Base-by-base conservation (phyloP, 805 yeast genomes). In the Ogataea pilisensis region DNA sequence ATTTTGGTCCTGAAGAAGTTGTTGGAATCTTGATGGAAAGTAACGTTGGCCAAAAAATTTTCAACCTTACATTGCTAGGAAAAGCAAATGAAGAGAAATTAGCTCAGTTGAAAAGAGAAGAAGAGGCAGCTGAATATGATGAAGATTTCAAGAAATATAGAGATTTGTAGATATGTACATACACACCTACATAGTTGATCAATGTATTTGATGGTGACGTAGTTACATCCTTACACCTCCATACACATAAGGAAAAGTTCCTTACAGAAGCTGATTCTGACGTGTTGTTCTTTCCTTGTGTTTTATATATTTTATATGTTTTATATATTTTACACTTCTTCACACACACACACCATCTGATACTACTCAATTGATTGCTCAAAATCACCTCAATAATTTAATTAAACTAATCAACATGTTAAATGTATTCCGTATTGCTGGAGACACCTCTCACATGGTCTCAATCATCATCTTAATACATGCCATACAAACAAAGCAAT, bases 371-470 rank as follows among this genome's bases (percentile, higher is more conserved):
- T 28, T 28, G 31, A 28, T 14, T 28, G 16, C 11, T 22, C 26
- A 22, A 22, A 22, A 22, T 22, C 11, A 22, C 7, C 26, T 25
- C 35, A 13, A 31, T 33, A 17, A 20, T n/a, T n/a, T n/a, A n/a
- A n/a, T n/a, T n/a, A n/a, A 37, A 19, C 19, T 30, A 11, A 30
- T 14, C 36, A 32, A 31, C n/a, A 65, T 50, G 58, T 53, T 66
- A 55, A 75, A 73, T 49, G 48, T 72, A 29, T 72, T 72, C 50
- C 61, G 77, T 54, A 54, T 69, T 11, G 52, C 52, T 1, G 65
- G 91, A 22, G 99, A 93, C 58, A 56, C 87, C 41, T 78, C 93
- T 35, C 99, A 93, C 60, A 66, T 87, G 61, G 78, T 83, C 14
- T 81, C 95, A 52, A 85, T 87, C 37, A 67, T 85, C 44, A 75